Conservation (phyloP, 495 filamentous ascomycete species). For the Trichoderma gamsii region DNA sequence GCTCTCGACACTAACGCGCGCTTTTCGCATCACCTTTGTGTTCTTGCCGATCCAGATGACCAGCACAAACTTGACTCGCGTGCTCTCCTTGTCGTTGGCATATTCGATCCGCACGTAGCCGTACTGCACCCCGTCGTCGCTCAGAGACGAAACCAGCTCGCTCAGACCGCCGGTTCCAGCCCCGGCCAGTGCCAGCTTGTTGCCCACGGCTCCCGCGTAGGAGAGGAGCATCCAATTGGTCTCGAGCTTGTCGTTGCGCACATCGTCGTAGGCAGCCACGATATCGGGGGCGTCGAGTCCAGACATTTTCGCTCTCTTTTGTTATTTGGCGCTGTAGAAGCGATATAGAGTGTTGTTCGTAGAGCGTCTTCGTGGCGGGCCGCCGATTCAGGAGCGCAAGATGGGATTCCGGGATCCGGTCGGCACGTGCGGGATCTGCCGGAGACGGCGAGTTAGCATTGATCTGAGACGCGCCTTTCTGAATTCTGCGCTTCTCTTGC, state of each 20-base stretch:
- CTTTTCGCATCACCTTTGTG: conserved; percentile 55
- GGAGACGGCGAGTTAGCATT: neutral
- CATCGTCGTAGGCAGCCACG: conserved; percentile 42
- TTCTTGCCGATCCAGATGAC: conserved; percentile 51
- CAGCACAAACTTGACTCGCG: conserved; percentile 53
- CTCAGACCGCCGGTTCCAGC: conserved; percentile 47
- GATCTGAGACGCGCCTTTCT: neutral
- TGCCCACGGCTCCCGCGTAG: conserved; percentile 41
- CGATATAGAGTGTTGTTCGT: no score
- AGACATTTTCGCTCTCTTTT: conserved; percentile 30
- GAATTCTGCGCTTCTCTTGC: neutral
- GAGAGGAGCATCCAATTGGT: conserved; percentile 54
- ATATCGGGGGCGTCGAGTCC: conserved; percentile 41
- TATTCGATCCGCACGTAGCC: conserved; percentile 54
- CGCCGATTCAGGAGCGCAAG: neutral
- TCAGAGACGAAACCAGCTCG: conserved; percentile 42
- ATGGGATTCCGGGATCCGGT: neutral
- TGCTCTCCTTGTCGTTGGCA: conserved; percentile 53
- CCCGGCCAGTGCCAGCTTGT: conserved; percentile 39
- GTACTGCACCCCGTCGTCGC: conserved; percentile 47
- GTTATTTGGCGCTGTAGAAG: neutral
- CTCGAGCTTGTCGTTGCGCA: conserved; percentile 50
- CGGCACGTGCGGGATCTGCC: neutral
- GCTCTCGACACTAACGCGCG: conserved; percentile 50
- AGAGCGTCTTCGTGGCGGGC: neutral